These are phyloP conservation scores for Biscogniauxia sp. DNA, from an alignment of 2,329 filamentous ascomycete species.

Conservation along the genomic window DNA sequence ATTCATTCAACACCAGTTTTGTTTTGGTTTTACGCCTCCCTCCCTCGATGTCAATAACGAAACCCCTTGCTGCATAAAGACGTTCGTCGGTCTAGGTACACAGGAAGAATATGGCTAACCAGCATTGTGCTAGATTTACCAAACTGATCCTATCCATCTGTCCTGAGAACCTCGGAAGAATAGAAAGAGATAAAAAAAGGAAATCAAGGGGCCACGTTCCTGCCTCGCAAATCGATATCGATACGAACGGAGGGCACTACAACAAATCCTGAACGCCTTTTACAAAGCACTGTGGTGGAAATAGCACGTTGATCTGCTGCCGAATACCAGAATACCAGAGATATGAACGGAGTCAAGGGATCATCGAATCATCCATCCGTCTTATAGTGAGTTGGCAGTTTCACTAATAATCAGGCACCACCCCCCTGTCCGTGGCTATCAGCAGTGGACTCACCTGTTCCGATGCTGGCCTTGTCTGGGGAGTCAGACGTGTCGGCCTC, in stretches of 20 bases:
- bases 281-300: neutral
- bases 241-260: neutral
- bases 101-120: slow-evolving; percentile 22
- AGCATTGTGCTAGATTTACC: slow-evolving; percentile 24
- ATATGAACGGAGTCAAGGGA: neutral
- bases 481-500: neutral
- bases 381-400: neutral
- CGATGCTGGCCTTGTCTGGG: slow-evolving; percentile 2
- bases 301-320: neutral
- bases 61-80: neutral
- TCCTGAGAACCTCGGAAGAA: slow-evolving; percentile 16
- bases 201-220: slow-evolving; percentile 3
- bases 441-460: neutral
- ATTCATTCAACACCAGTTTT: neutral
- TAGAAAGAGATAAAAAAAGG: slow-evolving; percentile 6
- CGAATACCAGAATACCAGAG: neutral
- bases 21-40: neutral
- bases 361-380: no score
- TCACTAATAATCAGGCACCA: neutral
- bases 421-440: neutral
- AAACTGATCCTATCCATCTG: slow-evolving; percentile 26
- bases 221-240: neutral
- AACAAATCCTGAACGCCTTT: neutral
- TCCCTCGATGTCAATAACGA: neutral
- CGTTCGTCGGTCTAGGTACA: slow-evolving; percentile 17